Conservation (phyloP, 768 basidiomycete genomes). For the Lentinula lateritia region DNA sequence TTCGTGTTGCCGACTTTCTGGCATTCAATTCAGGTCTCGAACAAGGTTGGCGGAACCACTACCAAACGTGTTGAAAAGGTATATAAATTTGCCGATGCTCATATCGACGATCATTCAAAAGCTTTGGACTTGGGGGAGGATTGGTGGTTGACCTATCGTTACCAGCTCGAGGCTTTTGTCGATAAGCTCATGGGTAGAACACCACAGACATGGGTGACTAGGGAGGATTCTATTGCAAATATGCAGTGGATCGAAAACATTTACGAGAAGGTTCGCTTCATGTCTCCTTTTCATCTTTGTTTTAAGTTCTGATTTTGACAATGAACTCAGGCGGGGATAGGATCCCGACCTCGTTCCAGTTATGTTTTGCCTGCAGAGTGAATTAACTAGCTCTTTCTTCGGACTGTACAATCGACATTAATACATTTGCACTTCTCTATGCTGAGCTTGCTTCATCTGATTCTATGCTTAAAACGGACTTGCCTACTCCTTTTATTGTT, state of each 20-base stretch:
- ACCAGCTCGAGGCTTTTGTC: conserved; percentile 54
- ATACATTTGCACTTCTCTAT: too few relatives aligned
- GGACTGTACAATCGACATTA: too few relatives aligned
- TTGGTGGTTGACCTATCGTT: conserved; percentile 50
- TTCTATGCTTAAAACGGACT: too few relatives aligned
- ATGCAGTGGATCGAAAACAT: conserved; percentile 42
- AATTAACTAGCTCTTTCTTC: background rate
- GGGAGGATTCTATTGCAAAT: conserved; percentile 34
- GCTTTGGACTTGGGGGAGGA: conserved; percentile 32
- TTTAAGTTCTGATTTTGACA: background rate
- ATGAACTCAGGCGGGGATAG: conserved; percentile 5
- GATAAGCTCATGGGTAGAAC: conserved; percentile 39
- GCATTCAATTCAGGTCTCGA: conserved; percentile 38
- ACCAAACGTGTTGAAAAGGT: conserved; percentile 32
- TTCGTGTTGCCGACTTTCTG: conserved; percentile 33
- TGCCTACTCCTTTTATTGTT: too few relatives aligned
- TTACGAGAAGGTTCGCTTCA: conserved; percentile 30
- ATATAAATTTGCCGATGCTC: conserved; percentile 25
- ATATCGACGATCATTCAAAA: conserved; percentile 2
- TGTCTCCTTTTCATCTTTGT: background rate
- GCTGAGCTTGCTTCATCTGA: too few relatives aligned
- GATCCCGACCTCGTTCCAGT: conserved; percentile 8
- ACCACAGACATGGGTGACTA: conserved; percentile 35
- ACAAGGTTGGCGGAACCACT: conserved; percentile 12
- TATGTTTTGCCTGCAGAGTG: background rate